Percentiles rank a stretch among this genome's conserved stretches.
Conservation (phyloP, 768 basidiomycete genomes). For the Pisolithus albus region DNA sequence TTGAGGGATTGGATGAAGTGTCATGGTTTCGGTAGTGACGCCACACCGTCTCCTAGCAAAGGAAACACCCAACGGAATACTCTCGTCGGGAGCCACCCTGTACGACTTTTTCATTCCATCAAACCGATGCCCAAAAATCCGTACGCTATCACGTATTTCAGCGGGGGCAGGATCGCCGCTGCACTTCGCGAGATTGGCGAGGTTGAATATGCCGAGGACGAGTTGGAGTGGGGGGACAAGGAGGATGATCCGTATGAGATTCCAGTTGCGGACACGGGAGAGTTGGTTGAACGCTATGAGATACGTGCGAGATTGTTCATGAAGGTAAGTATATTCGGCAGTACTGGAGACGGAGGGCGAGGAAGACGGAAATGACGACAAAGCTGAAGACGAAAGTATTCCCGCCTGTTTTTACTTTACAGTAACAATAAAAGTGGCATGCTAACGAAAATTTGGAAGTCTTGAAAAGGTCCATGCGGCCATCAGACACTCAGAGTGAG, state of each 20-base stretch:
- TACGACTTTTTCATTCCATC: constrained; percentile 21
- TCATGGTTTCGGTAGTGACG: too few relatives aligned
- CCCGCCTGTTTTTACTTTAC: too few relatives aligned
- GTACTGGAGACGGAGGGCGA: too few relatives aligned
- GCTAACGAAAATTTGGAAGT: too few relatives aligned
- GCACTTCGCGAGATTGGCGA: constrained; percentile 12
- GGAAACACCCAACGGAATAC: constrained; percentile 12
- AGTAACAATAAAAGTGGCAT: too few relatives aligned
- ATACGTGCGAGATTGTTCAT: background rate
- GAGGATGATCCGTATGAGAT: constrained; percentile 18
- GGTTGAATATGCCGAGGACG: constrained; percentile 4
- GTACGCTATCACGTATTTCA: background rate
- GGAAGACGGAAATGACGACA: too few relatives aligned
- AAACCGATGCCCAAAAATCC: background rate
- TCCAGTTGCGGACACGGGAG: constrained; percentile 11
- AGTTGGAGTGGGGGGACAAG: constrained; percentile 17
- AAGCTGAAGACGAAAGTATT: too few relatives aligned
- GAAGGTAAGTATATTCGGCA: too few relatives aligned
- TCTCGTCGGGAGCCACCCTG: constrained; percentile 23
- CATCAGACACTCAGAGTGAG: too few relatives aligned
- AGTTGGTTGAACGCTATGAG: constrained; percentile 11
- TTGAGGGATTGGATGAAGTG: too few relatives aligned
- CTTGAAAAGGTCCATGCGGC: too few relatives aligned
- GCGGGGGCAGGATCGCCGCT: constrained; percentile 16
- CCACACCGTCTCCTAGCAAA: background rate